Conservation (phyloP, 768 basidiomycete genomes). For the Rhizopogon vinicolor region DNA sequence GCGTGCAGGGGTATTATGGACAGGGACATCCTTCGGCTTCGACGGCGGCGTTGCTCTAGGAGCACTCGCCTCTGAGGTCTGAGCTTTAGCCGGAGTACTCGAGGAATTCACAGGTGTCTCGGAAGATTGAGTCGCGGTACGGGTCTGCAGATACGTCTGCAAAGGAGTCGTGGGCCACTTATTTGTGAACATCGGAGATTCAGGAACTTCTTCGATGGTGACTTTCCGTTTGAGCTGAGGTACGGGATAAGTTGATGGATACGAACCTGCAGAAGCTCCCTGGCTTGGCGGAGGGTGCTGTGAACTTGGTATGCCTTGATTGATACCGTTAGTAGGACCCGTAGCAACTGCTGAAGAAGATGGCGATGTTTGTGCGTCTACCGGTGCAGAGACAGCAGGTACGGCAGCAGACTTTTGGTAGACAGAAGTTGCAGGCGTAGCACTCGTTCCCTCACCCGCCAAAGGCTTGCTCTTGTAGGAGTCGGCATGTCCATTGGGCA, state of each 20-base stretch:
- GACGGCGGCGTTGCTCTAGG: constrained; percentile 18
- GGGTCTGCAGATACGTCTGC: constrained; percentile 3
- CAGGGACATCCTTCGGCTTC: constrained; percentile 11
- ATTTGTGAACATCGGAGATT: constrained; percentile 13
- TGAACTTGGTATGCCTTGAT: background rate
- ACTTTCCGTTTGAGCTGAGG: constrained; percentile 17
- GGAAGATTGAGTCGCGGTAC: constrained; percentile 5
- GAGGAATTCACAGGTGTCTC: constrained; percentile 6
- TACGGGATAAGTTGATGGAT: constrained; percentile 5
- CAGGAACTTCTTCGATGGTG: constrained; percentile 24
- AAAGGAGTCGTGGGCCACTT: constrained; percentile 1
- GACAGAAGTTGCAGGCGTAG: background rate
- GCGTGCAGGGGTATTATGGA: background rate
- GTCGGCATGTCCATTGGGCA: background rate
- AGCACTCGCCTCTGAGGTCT: constrained; percentile 7
- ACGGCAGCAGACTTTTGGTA: background rate
- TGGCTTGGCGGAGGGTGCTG: background rate
- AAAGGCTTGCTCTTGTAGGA: background rate
- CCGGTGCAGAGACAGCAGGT: background rate
- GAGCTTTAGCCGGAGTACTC: background rate
- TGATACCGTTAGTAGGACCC: background rate
- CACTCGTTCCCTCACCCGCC: background rate
- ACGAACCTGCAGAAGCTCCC: background rate
- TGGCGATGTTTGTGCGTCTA: background rate
- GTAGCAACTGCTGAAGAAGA: background rate